Percentiles rank a stretch among this genome's conserved stretches.
phyloP scores from a whole-genome alignment of 495 filamentous ascomycete genomes.

The Hypoxylon lenormandii region DNA sequence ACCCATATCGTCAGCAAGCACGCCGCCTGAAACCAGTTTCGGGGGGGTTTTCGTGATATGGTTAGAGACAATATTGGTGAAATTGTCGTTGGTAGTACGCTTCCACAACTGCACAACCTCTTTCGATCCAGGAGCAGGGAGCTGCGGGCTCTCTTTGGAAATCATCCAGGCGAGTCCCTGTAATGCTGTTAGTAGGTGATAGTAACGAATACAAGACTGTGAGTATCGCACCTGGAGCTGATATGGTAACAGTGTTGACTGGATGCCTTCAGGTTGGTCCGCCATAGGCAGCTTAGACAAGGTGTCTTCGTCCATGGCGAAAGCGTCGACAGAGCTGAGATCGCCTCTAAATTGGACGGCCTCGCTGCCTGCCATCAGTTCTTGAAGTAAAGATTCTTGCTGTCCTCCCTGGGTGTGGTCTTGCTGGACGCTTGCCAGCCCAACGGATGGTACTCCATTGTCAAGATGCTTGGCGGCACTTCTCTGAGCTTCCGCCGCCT shows the following conservation, averaged over 20 bases:
- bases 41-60: conserved; percentile 70
- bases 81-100: conserved; percentile 62
- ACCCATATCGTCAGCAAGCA: conserved; percentile 94
- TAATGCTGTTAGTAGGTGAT: conserved; percentile 29
- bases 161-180: conserved; percentile 87
- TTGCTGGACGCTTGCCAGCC: conserved; percentile 41
- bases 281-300: conserved; percentile 80
- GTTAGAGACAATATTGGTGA: conserved; percentile 81
- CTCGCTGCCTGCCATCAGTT: conserved; percentile 75
- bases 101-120: conserved; percentile 88
- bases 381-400: conserved; percentile 63
- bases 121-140: conserved; percentile 70
- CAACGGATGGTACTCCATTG: conserved; percentile 49
- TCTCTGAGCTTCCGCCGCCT: conserved; percentile 63
- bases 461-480: conserved; percentile 50
- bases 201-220: neutral
- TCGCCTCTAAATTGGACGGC: conserved; percentile 68
- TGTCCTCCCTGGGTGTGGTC: conserved; percentile 21
- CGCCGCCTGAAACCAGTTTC: conserved; percentile 78
- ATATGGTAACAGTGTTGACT: conserved; percentile 78
- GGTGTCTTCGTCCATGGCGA: conserved; percentile 78
- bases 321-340: conserved; percentile 72
- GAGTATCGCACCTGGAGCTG: conserved; percentile 69
- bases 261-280: conserved; percentile 70
- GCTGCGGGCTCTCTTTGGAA: conserved; percentile 75